Base-by-base conservation (phyloP, 108 stramenopile genomes). In the Parietichytrium sp. region DNA sequence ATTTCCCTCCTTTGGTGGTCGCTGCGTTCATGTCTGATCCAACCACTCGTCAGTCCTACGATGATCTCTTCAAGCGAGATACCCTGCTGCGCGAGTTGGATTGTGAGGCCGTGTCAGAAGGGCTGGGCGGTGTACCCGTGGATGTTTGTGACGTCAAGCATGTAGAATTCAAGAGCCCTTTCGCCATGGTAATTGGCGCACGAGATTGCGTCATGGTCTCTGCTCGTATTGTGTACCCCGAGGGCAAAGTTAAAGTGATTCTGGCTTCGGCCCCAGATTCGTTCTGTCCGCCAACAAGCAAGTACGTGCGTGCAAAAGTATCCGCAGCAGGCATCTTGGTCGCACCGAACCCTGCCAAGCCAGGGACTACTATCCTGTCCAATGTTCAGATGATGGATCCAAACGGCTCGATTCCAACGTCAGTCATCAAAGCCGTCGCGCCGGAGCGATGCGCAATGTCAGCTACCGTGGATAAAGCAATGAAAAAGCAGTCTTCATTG, bases 381-480 rank as follows among this genome's bases (percentile, higher is more conserved):
- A 72, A 72, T 20, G 61, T 72, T 10, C 61, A 72, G 20, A 72
- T 72, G 61, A 72, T 72, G 6, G 61, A 72, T 25, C 61, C 61
- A n/a, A 72, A 72, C 20, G 61, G 61, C 15, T 72, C 61, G 13
- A 72, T 72, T 27, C 61, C 61, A 6, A 27, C 38, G 0, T 72
- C 38, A 42, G 20, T 72, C 20, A 42, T 72, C 42, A 72, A 72
- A 2, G 42, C 61, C 1, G 61, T 72, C 8, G 61, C 61, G 23
- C 61, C 61, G 42, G 61, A 72, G 33, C 61, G 61, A 6, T 33
- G 38, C n/a, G 61, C 1, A n/a, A 72, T 72, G 61, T 72, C 61
- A 10, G 6, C 61, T 25, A 72, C 36, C 23, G 3, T 72, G 12
- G 61, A 72, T 6, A 42, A 33, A 10, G 18, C 38, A 13, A 10